A percentile compares a stretch with the other conserved stretches of the same genome.
These are phyloP conservation scores for Pestalotiopsis sp. DNA, from an alignment of 2,329 filamentous ascomycete genomes.

Conservation along the genomic window DNA sequence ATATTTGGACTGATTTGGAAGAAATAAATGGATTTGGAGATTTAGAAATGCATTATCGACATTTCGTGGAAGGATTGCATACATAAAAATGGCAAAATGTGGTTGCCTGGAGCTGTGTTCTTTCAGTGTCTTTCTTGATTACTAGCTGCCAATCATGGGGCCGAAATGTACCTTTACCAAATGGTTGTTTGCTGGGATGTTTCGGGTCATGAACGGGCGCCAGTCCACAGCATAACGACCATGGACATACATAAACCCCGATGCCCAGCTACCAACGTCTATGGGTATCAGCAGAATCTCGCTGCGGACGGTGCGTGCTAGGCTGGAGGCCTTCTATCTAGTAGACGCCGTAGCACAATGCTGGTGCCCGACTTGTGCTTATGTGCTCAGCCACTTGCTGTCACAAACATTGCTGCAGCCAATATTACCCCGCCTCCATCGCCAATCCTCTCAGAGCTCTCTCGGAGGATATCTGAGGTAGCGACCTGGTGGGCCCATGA, in stretches of 20 bases:
- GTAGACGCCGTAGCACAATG: not conserved
- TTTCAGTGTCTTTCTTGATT: not conserved
- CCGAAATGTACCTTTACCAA: not conserved
- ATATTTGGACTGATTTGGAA: not conserved
- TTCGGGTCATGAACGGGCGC: not conserved
- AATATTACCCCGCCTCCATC: not conserved
- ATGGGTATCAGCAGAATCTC: not conserved
- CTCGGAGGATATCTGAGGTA: not conserved
- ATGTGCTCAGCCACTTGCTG: not conserved
- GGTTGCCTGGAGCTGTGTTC: not conserved
- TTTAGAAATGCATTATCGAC: not conserved
- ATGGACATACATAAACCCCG: not conserved
- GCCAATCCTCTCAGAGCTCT: not conserved
- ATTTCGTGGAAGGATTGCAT: not conserved
- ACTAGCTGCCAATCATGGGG: not conserved
- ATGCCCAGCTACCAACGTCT: not conserved
- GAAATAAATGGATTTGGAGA: not conserved
- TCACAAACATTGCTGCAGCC: not conserved
- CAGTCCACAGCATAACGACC: not conserved
- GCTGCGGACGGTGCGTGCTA: not conserved
- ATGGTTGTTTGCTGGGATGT: not conserved
- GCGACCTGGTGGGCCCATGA: not conserved
- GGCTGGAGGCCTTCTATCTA: not conserved
- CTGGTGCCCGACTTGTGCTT: not conserved
- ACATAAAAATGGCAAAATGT: not conserved